A percentile compares a stretch with the other conserved stretches of the same genome.
Conservation (phyloP, 164 flowering plant species). For the Aristolochia californica region DNA sequence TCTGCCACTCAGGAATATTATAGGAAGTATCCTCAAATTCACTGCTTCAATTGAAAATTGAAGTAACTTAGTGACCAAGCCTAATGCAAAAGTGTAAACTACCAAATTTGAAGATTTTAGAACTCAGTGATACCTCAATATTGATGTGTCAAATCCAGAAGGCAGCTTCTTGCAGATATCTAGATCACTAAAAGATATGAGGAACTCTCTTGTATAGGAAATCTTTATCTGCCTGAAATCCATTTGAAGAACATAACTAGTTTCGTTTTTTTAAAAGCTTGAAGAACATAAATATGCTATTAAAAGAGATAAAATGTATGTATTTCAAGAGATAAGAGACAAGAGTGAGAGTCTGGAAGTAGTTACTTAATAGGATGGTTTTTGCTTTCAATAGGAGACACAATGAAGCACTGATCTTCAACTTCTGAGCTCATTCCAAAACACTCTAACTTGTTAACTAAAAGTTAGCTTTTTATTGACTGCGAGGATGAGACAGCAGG, state of each 20-base stretch:
- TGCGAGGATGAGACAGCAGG: no score
- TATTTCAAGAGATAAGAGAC: no score
- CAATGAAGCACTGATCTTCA: slow-evolving; percentile 19
- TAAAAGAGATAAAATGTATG: slow-evolving; percentile 3
- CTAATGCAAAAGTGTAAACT: not conserved
- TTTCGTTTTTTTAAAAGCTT: not conserved
- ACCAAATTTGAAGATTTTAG: not conserved
- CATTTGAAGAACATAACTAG: slow-evolving; percentile 7
- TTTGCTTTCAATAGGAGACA: slow-evolving; percentile 12
- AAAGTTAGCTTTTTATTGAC: no score
- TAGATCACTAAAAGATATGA: slow-evolving; percentile 61
- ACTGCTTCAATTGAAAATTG: slow-evolving; percentile 30
- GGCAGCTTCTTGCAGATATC: slow-evolving; percentile 75
- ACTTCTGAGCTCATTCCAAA: slow-evolving; percentile 38
- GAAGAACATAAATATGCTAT: not conserved
- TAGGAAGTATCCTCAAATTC: slow-evolving; percentile 51
- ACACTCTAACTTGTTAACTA: not conserved
- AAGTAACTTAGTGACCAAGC: not conserved
- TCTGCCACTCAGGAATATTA: slow-evolving; percentile 39
- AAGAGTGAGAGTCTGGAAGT: not conserved
- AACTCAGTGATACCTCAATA: slow-evolving; percentile 40
- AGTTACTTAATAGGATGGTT: slow-evolving; percentile 30
- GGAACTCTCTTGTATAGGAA: slow-evolving; percentile 62
- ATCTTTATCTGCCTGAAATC: slow-evolving; percentile 40
- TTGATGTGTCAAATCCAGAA: slow-evolving; percentile 44